Percentiles rank a stretch among this genome's conserved stretches.
phyloP scores from a whole-genome alignment of 345 rosid species.

The Moringa oleifera region DNA sequence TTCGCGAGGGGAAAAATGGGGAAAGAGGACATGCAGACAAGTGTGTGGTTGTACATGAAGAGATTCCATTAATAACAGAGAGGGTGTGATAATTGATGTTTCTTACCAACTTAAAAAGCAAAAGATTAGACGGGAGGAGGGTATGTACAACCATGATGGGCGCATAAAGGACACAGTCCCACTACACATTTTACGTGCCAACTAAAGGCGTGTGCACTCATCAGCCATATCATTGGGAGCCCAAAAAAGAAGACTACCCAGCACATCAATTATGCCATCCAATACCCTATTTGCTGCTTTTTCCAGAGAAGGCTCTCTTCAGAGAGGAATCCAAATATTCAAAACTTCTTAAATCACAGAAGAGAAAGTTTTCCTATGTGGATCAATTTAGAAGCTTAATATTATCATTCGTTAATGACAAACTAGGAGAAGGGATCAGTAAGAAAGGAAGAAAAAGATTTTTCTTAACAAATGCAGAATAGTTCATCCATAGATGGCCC shows the following conservation, averaged over 20 bases:
- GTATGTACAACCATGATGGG: conserved; percentile 12
- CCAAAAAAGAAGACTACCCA: conserved; percentile 7
- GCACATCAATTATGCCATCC: conserved; percentile 14
- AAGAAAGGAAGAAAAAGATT: too few species aligned
- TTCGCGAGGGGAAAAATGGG: neutral
- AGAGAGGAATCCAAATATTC: neutral
- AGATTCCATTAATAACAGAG: neutral
- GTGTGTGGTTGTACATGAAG: neutral
- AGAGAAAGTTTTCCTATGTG: too few species aligned
- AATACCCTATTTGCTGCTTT: conserved; percentile 3
- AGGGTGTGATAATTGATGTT: neutral
- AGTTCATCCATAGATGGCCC: neutral
- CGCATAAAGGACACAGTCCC: conserved; percentile 23
- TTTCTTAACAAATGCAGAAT: neutral
- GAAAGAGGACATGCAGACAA: neutral
- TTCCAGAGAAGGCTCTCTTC: neutral
- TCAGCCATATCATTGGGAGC: conserved; percentile 25
- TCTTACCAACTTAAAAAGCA: neutral
- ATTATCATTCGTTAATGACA: neutral
- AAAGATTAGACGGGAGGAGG: neutral
- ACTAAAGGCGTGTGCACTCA: conserved; percentile 25
- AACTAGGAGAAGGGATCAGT: too few species aligned
- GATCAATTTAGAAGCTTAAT: neutral
- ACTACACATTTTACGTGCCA: conserved; percentile 10
- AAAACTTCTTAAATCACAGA: too few species aligned